Evolutionary conservation across 1,284 basidiomycete genomes (phyloP).

Genomic region (Cystobasidiaceae sp.): DNA sequence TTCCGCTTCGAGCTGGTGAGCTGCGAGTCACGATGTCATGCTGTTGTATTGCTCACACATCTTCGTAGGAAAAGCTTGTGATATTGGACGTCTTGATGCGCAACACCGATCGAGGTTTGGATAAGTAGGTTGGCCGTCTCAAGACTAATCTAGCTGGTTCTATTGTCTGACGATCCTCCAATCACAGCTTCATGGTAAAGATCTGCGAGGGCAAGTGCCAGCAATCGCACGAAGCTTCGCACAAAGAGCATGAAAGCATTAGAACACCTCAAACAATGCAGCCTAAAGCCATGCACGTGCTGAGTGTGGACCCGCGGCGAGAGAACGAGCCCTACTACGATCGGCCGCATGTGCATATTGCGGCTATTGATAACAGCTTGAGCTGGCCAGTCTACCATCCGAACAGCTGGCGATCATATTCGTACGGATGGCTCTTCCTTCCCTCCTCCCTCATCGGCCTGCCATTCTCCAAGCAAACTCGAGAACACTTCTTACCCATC

Average conservation of each 20-base stretch:
- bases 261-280: constrained; percentile 21
- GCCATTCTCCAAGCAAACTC: constrained; percentile 74
- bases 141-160: neutral
- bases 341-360: constrained; percentile 58
- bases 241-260: neutral
- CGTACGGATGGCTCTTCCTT: constrained; percentile 85
- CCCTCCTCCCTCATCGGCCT: constrained; percentile 74
- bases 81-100: constrained; percentile 55
- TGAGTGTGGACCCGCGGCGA: constrained; percentile 7
- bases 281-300: constrained; percentile 15
- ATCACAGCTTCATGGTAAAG: constrained; percentile 27
- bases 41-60: constrained; percentile 68
- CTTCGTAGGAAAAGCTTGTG: constrained; percentile 66
- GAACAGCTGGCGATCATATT: constrained; percentile 80
- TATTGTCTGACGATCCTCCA: neutral
- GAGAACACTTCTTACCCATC: constrained; percentile 73
- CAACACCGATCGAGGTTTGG: constrained; percentile 46
- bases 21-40: constrained; percentile 62
- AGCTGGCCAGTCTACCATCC: constrained; percentile 71
- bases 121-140: constrained; percentile 29
- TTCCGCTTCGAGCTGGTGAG: constrained; percentile 54
- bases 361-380: constrained; percentile 84
- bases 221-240: constrained; percentile 4
- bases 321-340: constrained; percentile 10
- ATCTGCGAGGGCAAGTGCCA: constrained; percentile 19